phyloP scores from a whole-genome alignment of 495 filamentous ascomycete species.

The Usnea hakonensis region DNA sequence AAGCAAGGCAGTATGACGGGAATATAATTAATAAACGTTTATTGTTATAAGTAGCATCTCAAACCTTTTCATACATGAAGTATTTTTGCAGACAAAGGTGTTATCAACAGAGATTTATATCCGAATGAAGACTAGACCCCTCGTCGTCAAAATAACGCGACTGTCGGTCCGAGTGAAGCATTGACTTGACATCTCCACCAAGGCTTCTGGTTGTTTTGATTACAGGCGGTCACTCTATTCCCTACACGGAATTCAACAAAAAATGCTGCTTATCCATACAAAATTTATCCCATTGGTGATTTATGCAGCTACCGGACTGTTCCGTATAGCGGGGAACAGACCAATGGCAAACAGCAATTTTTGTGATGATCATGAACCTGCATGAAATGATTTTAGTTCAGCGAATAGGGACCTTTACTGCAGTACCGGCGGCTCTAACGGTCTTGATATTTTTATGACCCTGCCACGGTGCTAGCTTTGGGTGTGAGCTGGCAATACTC shows the following conservation, averaged over 20 bases:
- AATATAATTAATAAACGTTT: neutral
- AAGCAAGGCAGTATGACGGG: conserved; percentile 12
- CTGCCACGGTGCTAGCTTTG: neutral
- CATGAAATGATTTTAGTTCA: neutral
- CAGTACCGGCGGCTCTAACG: neutral
- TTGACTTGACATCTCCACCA: neutral
- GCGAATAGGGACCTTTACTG: neutral
- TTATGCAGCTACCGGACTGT: neutral
- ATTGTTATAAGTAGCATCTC: too few species aligned
- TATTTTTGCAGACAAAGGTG: neutral
- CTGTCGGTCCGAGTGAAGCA: neutral
- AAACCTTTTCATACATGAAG: neutral
- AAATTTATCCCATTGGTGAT: neutral
- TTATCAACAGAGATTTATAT: neutral
- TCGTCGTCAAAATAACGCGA: neutral
- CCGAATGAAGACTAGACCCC: neutral
- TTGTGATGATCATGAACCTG: conserved; percentile 10
- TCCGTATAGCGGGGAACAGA: neutral
- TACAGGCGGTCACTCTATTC: too few species aligned
- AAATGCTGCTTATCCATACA: conserved; percentile 1
- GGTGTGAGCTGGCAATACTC: conserved; percentile 2
- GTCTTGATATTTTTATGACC: neutral
- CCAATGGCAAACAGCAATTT: neutral
- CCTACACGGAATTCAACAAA: neutral
- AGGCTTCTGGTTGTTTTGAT: conserved; percentile 8